A percentile compares a stretch with the other conserved stretches of the same genome.
Conservation (phyloP, 2,329 filamentous ascomycete genomes). For the Waltergamsia citrina region DNA sequence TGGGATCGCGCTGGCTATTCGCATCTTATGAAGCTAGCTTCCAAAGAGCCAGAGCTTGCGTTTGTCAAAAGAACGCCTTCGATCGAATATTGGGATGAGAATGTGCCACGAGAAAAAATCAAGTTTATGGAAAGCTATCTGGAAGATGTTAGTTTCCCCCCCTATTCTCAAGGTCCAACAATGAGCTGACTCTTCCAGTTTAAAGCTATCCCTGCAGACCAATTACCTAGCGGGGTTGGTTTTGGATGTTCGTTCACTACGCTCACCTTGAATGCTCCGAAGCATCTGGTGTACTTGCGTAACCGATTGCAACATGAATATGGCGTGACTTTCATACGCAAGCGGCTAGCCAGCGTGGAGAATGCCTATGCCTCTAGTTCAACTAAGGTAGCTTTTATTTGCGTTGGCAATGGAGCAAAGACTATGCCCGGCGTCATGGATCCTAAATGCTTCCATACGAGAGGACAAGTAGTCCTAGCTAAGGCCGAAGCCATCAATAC, state of each 20-base stretch:
- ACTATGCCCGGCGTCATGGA: slow-evolving; percentile 25
- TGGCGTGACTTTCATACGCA: slow-evolving; percentile 14
- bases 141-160: slow-evolving; percentile 22
- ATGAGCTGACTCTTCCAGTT: slow-evolving; percentile 20
- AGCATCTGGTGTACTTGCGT: slow-evolving; percentile 17
- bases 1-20: slow-evolving; percentile 30
- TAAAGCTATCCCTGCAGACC: slow-evolving; percentile 12
- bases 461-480: slow-evolving; percentile 27
- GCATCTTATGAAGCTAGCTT: slow-evolving; percentile 23
- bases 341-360: slow-evolving; percentile 11
- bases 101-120: slow-evolving; percentile 27
- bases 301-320: slow-evolving; percentile 9
- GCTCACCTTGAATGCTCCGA: slow-evolving; percentile 21
- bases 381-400: slow-evolving; percentile 23
- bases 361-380: slow-evolving; percentile 7
- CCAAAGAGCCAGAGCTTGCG: slow-evolving; percentile 14
- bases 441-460: slow-evolving; percentile 26
- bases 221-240: slow-evolving; percentile 14
- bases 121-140: slow-evolving; percentile 28
- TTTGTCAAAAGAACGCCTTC: slow-evolving; percentile 26
- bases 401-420: slow-evolving; percentile 22
- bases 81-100: slow-evolving; percentile 29
- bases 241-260: slow-evolving; percentile 21
- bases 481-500: slow-evolving; percentile 20
- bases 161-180: slow-evolving; percentile 1